Conservation (phyloP, 768 basidiomycete genomes). For the Tricholoma sp. region DNA sequence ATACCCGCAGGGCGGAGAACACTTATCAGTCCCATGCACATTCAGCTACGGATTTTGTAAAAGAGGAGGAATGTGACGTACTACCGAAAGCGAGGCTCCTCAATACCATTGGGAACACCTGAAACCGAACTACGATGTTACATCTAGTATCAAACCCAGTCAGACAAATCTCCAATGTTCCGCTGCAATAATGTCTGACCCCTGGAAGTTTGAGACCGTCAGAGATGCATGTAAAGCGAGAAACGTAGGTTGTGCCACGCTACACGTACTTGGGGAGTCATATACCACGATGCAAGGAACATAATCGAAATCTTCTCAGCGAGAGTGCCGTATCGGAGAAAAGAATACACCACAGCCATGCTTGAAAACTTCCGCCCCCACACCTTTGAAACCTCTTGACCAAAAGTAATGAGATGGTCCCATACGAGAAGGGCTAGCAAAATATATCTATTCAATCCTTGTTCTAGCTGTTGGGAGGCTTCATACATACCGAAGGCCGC, state of each 20-base stretch:
- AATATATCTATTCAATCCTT: neutral
- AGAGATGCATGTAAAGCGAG: neutral
- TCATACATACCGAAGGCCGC: neutral
- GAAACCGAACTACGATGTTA: neutral
- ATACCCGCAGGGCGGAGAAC: neutral
- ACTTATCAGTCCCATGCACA: neutral
- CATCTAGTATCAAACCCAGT: neutral
- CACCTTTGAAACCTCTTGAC: slow-evolving; percentile 20
- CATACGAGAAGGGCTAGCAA: slow-evolving; percentile 27
- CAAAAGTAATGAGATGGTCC: slow-evolving; percentile 24
- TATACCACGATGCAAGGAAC: neutral
- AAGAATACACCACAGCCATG: slow-evolving; percentile 20
- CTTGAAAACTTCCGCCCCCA: slow-evolving; percentile 25
- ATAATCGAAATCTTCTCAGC: neutral
- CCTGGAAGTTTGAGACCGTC: neutral
- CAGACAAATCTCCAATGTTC: neutral
- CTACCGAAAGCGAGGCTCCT: neutral
- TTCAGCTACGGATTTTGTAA: neutral
- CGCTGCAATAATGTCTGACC: neutral
- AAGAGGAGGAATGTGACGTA: neutral
- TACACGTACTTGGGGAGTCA: neutral
- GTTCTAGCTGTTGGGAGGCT: neutral
- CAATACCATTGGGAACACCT: neutral
- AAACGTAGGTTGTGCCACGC: neutral
- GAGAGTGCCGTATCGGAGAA: slow-evolving; percentile 19